Evolutionary conservation across 768 basidiomycete species (phyloP).

Genomic region (Pleurotus sapidus): DNA sequence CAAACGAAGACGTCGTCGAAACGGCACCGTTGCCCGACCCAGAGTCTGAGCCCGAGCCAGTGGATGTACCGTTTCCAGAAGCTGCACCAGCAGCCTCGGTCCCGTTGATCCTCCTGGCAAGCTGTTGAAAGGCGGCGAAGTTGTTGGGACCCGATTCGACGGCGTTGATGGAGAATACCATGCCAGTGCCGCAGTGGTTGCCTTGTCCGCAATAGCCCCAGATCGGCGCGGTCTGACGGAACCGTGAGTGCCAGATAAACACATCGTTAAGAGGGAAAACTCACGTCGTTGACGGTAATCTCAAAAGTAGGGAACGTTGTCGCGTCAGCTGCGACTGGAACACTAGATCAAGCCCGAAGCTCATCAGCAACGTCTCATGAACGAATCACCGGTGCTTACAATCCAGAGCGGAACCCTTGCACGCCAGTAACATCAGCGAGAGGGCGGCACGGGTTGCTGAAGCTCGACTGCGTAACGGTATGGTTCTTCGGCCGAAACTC

Average conservation of each 20-base stretch:
- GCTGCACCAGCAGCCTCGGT: slow-evolving; percentile 15
- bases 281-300: slow-evolving; percentile 51
- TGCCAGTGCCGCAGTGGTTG: slow-evolving; percentile 52
- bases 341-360: too few species aligned
- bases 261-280: slow-evolving; percentile 9
- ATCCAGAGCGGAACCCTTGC: slow-evolving; percentile 25
- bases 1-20: too few species aligned
- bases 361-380: too few species aligned
- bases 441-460: slow-evolving; percentile 22
- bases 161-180: slow-evolving; percentile 61
- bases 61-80: too few species aligned
- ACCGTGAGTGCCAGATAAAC: not conserved
- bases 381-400: slow-evolving; percentile 12
- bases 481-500: slow-evolving; percentile 23
- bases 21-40: too few species aligned
- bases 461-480: slow-evolving; percentile 28
- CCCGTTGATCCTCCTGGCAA: slow-evolving; percentile 42
- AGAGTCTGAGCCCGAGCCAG: too few species aligned
- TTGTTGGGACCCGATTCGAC: slow-evolving; percentile 44
- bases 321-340: slow-evolving; percentile 34
- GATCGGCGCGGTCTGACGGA: slow-evolving; percentile 42
- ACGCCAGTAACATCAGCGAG: slow-evolving; percentile 11
- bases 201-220: slow-evolving; percentile 54
- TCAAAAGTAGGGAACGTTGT: slow-evolving; percentile 48
- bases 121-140: slow-evolving; percentile 49